Evolutionary conservation across 139 green algal species (phyloP), one percentile per base, ranked within the genome.

Genomic region (Chlorella sp.): DNA sequence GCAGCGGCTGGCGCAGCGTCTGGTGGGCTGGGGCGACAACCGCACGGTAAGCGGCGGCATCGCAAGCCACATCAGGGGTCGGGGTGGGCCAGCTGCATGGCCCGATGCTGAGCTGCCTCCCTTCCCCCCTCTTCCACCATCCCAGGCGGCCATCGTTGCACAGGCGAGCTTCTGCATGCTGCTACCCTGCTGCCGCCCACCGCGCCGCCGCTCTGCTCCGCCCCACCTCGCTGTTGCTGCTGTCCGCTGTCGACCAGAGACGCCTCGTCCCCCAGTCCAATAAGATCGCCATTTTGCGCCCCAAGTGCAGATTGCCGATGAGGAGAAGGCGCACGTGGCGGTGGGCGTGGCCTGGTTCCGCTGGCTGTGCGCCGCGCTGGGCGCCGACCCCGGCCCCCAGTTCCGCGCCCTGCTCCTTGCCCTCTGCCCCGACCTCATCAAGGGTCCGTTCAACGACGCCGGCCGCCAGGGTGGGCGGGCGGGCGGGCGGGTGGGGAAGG

Each of bases 301-400:
- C 8, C 45, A 25, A 53, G 11, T 67, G 42, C 60, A 67, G 15
- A 73, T 77, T 45, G 78, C 77, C 41, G 56, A 45, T 41, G 90
- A 97, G 75, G 93, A 97, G 81, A 75, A 73, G 12, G 91, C 91
- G 19, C 92, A 97, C 68, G 90, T 94, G 19, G 89, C 81, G 33
- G 86, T 94, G 5, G 86, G 91, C 31, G 88, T 92, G 2, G 58
- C 75, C 12, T 96, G 91, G 91, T 96, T 95, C 63, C 69, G 27
- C 0, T 77, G 78, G 11, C 51, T 94, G 27, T 94, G 89, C 42
- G 19, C 40, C 3, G 85, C 84, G 3, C 45, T 87, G 53, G 83
- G 63, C 0, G 5, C 69, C 21, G 74, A 84, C 29, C 48, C 83
- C 0, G 81, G 67, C 19, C 33, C 43, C 7, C 46, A 76, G 3